Evolutionary conservation across 371 early-diverging fungal genomes (phyloP), one percentile per base, ranked within the genome.

Genomic region (Mortierella sp.): DNA sequence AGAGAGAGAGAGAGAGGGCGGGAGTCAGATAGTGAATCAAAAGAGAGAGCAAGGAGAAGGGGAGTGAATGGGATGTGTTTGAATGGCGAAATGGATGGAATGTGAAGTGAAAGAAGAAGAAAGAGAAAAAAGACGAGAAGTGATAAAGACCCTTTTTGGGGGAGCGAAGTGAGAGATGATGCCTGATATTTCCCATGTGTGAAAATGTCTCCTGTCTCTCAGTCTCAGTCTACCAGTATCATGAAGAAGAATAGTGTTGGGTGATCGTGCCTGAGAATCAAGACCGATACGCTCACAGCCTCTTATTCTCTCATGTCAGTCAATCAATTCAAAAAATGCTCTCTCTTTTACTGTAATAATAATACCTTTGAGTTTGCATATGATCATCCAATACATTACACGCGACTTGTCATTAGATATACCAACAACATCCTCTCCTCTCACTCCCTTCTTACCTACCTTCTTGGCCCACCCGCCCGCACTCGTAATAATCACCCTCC

Each of bases 201-300:
- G 65, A 21, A 38, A 32, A 11, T 46, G 46, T 49, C 49, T 41
- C 41, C 7, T 46, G 46, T 46, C 46, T 48, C 48, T 49, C 32
- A 4, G 32, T 60, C 63, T 32, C 63, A 60, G 63, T 32, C 16
- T 49, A 49, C 16, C 71, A 71, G 49, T 14, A 4, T 49, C 49
- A 49, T 49, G 49, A 49, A 14, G 48, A 46, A 46, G 48, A 46
- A 14, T 46, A 14, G 18, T 49, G 51, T 49, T 29, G 56, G 16
- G 32, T 60, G 60, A 60, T 63, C 35, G 44, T 38, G n/a, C 72
- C 72, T 72, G 51, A 72, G 32, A 51, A 68, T 38, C 35, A 24
- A 68, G 68, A 68, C 68, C 68, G 68, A 68, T 41, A 68, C 68
- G 68, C 68, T 68, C 68, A 68, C 68, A 68, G 68, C 41, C 43